Base-by-base conservation (phyloP, 805 yeast genomes). In the Starmera dryadoides region DNA sequence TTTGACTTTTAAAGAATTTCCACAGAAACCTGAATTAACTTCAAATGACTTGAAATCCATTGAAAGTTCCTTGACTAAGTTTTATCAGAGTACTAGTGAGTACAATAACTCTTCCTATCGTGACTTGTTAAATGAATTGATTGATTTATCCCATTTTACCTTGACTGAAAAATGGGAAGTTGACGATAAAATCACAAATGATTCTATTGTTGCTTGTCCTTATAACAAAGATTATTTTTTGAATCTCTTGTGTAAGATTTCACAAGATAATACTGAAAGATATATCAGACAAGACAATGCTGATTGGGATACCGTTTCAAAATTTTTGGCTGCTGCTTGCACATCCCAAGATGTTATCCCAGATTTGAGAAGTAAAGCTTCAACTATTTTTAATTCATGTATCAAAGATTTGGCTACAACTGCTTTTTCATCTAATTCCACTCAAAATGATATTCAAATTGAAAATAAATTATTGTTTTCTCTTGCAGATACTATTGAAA, bases 71-170 rank as follows among this genome's bases (percentile, higher is more conserved):
- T 58, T 79, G 15, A 59, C 60, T n/a, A 82, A 79, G 43, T 63
- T 89, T 23, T 60, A 73, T 40, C 88, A 81, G 22, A 77, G 82
- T 37, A 70, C 91, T 1, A 59, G 61, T 12, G 70, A 69, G 6
- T 84, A 79, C 42, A 70, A 79, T 2, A 59, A 63, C 2, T 56
- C 59, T 0, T 71, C 87, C 1, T 77, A 79, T 42, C 39, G 53
- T 5, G 67, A 64, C 7, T 55, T 88, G 17, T 39, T 81, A 1
- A 47, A 55, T 1, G 69, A 81, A 0, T 48, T 81, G 30, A 64
- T 73, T 10, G 53, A 55, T 1, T 59, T 79, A 12, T 71, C 77
- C 3, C 55, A 60, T 16, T 46, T 45, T 2, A 29, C 56, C 4
- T 37, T 51, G 3, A 23, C 39, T 38, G 41, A 42, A 14, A 42